phyloP scores from a whole-genome alignment of 169 alveolate genomes.

The Eimeria maxima region DNA sequence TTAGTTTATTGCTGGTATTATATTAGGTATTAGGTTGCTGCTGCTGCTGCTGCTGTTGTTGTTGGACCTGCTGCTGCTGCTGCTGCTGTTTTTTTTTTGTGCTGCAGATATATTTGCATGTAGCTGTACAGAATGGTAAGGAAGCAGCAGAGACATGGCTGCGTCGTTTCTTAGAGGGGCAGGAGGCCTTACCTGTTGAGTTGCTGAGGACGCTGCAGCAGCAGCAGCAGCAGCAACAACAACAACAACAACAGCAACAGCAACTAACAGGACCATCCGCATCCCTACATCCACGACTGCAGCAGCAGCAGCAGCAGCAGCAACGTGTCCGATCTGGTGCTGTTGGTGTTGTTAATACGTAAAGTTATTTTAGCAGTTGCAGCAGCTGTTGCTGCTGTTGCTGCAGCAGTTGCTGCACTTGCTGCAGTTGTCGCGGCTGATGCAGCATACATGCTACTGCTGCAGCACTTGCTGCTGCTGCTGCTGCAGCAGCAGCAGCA shows the following conservation, averaged over 20 bases:
- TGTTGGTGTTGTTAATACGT: conserved; percentile 29
- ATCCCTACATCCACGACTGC: conserved; percentile 6
- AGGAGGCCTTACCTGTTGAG: conserved; percentile 7
- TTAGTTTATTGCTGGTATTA: no score
- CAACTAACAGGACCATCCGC: conserved; percentile 10
- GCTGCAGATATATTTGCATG: conserved; percentile 44
- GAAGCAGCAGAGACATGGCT: conserved; percentile 66
- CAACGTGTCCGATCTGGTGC: conserved; percentile 49
- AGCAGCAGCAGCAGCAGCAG: conserved; percentile 31
- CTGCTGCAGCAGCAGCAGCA: conserved; percentile 29
- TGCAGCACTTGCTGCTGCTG: neutral
- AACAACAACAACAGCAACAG: conserved; percentile 55
- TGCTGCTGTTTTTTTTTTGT: neutral
- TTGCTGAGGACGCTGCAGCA: conserved; percentile 39
- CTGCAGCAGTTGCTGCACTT: neutral
- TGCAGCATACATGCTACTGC: neutral
- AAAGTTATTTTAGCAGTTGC: neutral
- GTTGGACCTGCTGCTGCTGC: conserved; percentile 23
- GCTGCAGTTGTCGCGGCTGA: neutral
- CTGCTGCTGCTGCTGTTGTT: neutral
- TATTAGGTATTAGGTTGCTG: no score
- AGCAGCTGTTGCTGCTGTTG: neutral
- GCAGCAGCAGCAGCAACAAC: conserved; percentile 73
- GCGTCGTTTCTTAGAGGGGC: conserved; percentile 32
- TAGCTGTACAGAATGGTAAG: conserved; percentile 34